Base-by-base conservation (phyloP, 768 basidiomycete species). In the Heimioporus sp. region DNA sequence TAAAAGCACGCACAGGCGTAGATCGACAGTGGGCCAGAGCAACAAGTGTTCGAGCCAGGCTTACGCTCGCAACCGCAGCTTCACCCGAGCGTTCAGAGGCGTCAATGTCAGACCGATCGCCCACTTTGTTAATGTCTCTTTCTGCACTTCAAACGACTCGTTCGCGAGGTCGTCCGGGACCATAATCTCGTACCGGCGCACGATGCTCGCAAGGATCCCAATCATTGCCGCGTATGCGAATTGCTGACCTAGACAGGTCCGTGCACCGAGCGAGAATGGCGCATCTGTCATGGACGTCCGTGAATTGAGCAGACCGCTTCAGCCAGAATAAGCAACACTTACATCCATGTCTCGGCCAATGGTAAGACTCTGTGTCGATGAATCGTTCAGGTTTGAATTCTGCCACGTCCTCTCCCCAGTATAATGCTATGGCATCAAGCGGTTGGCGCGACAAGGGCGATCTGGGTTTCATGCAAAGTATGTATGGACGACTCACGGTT, bases 301-400 rank as follows among this genome's bases (percentile, higher is more conserved):
- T 39, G 45, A 39, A 40, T 37, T n/a, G 15, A 35, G 28, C 12
- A 17, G 17, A 32, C 15, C 35, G 13, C 10, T 1, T 36, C 4
- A 3, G 19, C 28, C 34, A 13, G 45, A 9, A 2, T 19, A 10
- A 7, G 15, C 16, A 5, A 10, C 19, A 42, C 77, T 41, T 50
- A 77, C 78, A 79, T 15, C 76, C 79, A 49, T 79, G 70, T 21
- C 80, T 73, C 13, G 78, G 80, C 79, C 79, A 81, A 24, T 70
- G 69, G 49, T 80, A 80, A 2, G 70, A 64, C 5, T 71, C 71
- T 0, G 76, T 79, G 48, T 81, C 79, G 24, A 81, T 68, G 59
- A 80, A 81, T 0, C 76, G 72, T 41, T 77, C 76, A 0, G 79
- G 79, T 42, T 65, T 78, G 67, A 79, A 81, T n/a, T 72, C 70